phyloP scores from a whole-genome alignment of 345 rosid genomes.

The Pistacia integerrima region DNA sequence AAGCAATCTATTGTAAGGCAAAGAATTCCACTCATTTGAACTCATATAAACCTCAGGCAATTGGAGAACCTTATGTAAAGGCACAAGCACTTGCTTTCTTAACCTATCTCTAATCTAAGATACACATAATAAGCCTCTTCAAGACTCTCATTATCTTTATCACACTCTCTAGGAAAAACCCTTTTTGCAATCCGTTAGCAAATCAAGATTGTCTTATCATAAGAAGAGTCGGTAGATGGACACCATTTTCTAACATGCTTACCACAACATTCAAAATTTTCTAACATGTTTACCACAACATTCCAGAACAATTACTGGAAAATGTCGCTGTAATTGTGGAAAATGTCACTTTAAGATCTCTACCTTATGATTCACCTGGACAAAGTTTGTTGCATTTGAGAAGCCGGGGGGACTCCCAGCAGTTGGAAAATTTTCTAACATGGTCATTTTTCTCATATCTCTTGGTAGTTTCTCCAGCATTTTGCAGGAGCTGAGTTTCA shows the following conservation, averaged over 20 bases:
- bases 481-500: slow-evolving; percentile 13
- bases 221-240: slow-evolving; percentile 17
- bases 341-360: too few species aligned
- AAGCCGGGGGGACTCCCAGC: neutral
- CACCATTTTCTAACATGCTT: slow-evolving; percentile 3
- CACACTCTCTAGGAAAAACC: slow-evolving; percentile 11
- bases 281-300: too few species aligned
- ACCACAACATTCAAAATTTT: too few species aligned
- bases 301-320: too few species aligned
- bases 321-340: too few species aligned
- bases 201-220: neutral
- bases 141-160: slow-evolving; percentile 8
- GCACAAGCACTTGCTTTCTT: slow-evolving; percentile 31
- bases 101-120: slow-evolving; percentile 8
- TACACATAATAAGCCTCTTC: slow-evolving; percentile 21
- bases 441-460: neutral
- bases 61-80: slow-evolving; percentile 13
- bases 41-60: slow-evolving; percentile 21
- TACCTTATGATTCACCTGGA: too few species aligned
- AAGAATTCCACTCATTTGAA: slow-evolving; percentile 10
- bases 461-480: slow-evolving; percentile 22
- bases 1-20: slow-evolving; percentile 20
- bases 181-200: slow-evolving; percentile 20
- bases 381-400: too few species aligned
- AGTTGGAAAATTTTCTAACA: too few species aligned